Base-by-base conservation (phyloP, 305 asterid genomes). In the Fraxinus paxiana region DNA sequence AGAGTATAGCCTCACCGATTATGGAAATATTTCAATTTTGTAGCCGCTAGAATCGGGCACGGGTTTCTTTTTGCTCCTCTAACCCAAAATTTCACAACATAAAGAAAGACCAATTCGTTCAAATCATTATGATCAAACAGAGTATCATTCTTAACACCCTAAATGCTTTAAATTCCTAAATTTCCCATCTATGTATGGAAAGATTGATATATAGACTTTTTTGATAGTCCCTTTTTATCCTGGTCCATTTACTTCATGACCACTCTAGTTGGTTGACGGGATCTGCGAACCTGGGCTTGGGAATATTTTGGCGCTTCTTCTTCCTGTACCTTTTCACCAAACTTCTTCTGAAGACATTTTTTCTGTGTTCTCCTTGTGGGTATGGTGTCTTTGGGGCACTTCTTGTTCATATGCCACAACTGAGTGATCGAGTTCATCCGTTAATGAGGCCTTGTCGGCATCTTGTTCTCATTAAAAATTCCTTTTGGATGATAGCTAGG, bases 201-300 rank as follows among this genome's bases (percentile, higher is more conserved):
- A n/a, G 0, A 6, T 17, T 5, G 10, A 54, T 17, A 4, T 5
- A 17, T 54, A 0, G 13, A n/a, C 1, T 17, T 54, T 5, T 22
- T 17, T 54, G 65, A 5, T 4, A 54, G 26, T 54, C 22, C 5
- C 5, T 56, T 56, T 56, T 18, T 17, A 18, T 18, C 26, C 3
- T 6, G 28, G 6, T 17, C 6, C 67, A 2, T 30, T 59, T 65
- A 82, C 87, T 81, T 82, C 85, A 82, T 85, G 87, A 7, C 87
- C 85, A 30, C 82, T 78, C 43, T 82, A 72, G 74, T 78, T 78
- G 79, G 79, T 24, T 77, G 71, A 79, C 79, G 43, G 83, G 85
- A 71, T 78, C 77, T 9, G 80, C 77, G 24, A 76, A 84, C 43
- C 77, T 41, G n/a, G 87, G 87, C 33, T 56, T 37, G 10, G 87